A percentile compares a stretch with the other conserved stretches of the same genome.
Conservation (phyloP, 2,329 filamentous ascomycete species). For the Colletotrichum sp. region DNA sequence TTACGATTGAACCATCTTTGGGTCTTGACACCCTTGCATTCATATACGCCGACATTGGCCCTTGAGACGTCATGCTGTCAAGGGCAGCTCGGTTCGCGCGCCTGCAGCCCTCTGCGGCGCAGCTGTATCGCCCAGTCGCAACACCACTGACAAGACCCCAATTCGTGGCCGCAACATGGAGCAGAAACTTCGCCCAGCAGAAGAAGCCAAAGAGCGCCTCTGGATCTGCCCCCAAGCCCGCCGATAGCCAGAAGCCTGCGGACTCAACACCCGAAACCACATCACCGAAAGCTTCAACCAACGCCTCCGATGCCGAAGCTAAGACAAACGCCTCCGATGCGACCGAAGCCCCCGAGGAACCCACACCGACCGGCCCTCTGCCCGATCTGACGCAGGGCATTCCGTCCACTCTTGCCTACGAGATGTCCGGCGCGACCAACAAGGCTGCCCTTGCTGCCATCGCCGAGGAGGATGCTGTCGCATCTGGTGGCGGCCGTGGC, state of each 20-base stretch:
- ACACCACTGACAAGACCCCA: conserved; percentile 17
- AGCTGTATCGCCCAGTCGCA: conserved; percentile 19
- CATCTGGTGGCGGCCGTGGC: conserved; percentile 53
- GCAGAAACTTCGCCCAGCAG: conserved; percentile 18
- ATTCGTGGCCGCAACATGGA: conserved; percentile 14
- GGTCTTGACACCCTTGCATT: neutral
- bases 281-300: neutral
- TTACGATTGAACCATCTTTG: neutral
- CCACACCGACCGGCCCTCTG: conserved; percentile 60
- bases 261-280: neutral
- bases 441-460: conserved; percentile 23
- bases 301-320: neutral
- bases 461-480: conserved; percentile 38
- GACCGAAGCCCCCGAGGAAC: conserved; percentile 11
- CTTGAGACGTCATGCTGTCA: conserved; percentile 24
- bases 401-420: conserved; percentile 85
- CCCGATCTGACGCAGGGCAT: conserved; percentile 95
- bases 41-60: neutral
- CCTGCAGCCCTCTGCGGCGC: conserved; percentile 20
- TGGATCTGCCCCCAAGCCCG: neutral
- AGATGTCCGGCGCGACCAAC: conserved; percentile 54
- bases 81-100: conserved; percentile 24
- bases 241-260: conserved; percentile 2
- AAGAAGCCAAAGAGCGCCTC: neutral
- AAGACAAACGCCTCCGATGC: conserved; percentile 10